Conservation (phyloP, 148 eudicot species). For the Rhododendron kiyosumense region DNA sequence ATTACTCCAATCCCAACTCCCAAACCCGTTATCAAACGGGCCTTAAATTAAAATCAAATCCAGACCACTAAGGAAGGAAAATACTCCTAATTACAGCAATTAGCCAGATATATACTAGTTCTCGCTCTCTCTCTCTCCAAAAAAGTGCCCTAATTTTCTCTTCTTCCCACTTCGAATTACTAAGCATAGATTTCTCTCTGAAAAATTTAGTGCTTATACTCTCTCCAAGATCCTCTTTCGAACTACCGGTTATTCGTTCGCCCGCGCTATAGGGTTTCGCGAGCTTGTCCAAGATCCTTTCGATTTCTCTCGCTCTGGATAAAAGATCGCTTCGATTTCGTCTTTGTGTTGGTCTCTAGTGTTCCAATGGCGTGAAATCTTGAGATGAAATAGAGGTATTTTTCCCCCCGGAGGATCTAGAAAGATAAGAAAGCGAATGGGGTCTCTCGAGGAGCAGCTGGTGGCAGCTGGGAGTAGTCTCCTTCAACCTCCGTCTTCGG, state of each 20-base stretch:
- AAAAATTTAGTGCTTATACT: no score
- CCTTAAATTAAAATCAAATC: no score
- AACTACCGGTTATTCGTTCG: background rate
- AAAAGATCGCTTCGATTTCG: background rate
- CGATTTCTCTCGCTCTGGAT: background rate
- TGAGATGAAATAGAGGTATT: background rate
- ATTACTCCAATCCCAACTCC: no score
- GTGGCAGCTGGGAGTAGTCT: slow-evolving; percentile 49
- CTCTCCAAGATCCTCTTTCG: background rate
- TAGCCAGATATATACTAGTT: no score
- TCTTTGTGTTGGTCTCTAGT: background rate
- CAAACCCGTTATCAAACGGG: no score
- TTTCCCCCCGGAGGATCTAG: background rate
- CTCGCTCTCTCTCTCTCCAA: no score
- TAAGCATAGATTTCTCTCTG: no score
- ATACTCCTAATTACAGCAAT: no score
- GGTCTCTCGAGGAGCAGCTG: slow-evolving; percentile 43
- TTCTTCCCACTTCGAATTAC: no score
- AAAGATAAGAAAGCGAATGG: slow-evolving; percentile 26
- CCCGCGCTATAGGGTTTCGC: background rate
- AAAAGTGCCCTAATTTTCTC: no score
- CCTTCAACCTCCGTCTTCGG: slow-evolving; percentile 38
- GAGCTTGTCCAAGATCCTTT: background rate
- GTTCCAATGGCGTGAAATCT: background rate
- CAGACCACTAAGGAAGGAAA: no score